Conservation (phyloP, 164 flowering plant genomes). For the Magnolia officinalis region DNA sequence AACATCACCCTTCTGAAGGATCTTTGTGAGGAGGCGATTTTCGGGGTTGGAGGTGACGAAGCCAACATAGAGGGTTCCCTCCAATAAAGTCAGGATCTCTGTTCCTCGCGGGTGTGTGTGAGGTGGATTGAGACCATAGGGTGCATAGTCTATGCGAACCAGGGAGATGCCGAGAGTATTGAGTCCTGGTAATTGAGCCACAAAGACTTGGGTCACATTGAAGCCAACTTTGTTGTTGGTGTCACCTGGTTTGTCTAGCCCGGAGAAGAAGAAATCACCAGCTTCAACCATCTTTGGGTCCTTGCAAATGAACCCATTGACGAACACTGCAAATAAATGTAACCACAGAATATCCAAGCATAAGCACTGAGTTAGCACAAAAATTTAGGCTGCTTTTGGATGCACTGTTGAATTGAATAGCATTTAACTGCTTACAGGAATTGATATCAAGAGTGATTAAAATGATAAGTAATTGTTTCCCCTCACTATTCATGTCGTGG, state of each 20-base stretch:
- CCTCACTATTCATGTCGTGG: too few species aligned
- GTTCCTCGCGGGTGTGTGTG: conserved; percentile 13
- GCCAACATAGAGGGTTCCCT: conserved; percentile 6
- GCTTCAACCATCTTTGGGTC: conserved; percentile 13
- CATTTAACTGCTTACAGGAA: too few species aligned
- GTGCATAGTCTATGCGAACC: conserved; percentile 14
- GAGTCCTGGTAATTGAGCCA: conserved; percentile 3
- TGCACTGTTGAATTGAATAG: too few species aligned
- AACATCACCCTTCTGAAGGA: conserved; percentile 10
- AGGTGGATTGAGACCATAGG: conserved; percentile 10
- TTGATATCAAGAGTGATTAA: too few species aligned
- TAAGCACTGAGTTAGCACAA: too few species aligned
- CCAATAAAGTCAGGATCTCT: conserved; percentile 10
- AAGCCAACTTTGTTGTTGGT: conserved; percentile 12
- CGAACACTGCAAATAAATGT: conserved; percentile 2
- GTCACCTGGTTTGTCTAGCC: conserved; percentile 15
- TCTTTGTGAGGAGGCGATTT: conserved; percentile 5
- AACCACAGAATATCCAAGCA: not conserved
- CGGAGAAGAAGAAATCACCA: conserved; percentile 12
- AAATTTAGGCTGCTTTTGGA: too few species aligned
- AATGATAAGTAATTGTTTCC: too few species aligned
- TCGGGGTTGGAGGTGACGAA: conserved; percentile 13
- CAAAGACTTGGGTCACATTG: conserved; percentile 11
- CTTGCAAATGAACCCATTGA: conserved; percentile 18
- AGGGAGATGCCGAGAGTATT: conserved; percentile 12